Evolutionary conservation across 1,139 yeast genomes (phyloP).

Genomic region (Debaryomyces sp.): DNA sequence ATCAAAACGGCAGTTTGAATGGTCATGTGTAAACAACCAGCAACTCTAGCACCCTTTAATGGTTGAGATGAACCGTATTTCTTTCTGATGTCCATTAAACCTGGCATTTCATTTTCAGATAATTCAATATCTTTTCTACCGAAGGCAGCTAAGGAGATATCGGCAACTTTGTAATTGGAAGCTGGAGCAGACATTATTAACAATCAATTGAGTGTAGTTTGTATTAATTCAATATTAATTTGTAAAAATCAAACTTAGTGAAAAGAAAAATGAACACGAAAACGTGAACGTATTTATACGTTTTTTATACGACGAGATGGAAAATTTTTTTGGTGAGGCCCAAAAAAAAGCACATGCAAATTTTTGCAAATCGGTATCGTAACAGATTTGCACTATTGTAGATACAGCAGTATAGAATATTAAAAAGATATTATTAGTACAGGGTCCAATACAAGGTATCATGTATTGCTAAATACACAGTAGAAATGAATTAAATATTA

Average conservation of each 20-base stretch:
- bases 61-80: slow-evolving; percentile 94
- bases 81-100: slow-evolving; percentile 96
- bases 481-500: background rate
- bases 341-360: slow-evolving; percentile 6
- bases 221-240: slow-evolving; percentile 1
- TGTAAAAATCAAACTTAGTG: slow-evolving; percentile 1
- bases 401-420: background rate
- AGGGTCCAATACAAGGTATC: background rate
- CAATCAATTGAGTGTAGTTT: slow-evolving; percentile 2
- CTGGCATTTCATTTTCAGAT: slow-evolving; percentile 99
- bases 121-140: slow-evolving; percentile 99
- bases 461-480: slow-evolving; percentile 1
- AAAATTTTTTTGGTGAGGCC: slow-evolving; percentile 5
- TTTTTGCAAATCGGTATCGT: background rate
- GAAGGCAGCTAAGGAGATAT: slow-evolving; percentile 97
- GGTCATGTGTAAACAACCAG: slow-evolving; percentile 99
- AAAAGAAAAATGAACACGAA: slow-evolving; percentile 1
- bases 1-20: slow-evolving; percentile 99
- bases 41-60: slow-evolving; percentile 97
- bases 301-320: slow-evolving; percentile 4
- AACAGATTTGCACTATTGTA: background rate
- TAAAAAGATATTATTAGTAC: no score
- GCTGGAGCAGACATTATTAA: slow-evolving; percentile 34
- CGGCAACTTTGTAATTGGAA: slow-evolving; percentile 91
- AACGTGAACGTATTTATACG: slow-evolving; percentile 5